Evolutionary conservation across 1,284 basidiomycete genomes (phyloP).

Genomic region (Cystobasidium pallidum): DNA sequence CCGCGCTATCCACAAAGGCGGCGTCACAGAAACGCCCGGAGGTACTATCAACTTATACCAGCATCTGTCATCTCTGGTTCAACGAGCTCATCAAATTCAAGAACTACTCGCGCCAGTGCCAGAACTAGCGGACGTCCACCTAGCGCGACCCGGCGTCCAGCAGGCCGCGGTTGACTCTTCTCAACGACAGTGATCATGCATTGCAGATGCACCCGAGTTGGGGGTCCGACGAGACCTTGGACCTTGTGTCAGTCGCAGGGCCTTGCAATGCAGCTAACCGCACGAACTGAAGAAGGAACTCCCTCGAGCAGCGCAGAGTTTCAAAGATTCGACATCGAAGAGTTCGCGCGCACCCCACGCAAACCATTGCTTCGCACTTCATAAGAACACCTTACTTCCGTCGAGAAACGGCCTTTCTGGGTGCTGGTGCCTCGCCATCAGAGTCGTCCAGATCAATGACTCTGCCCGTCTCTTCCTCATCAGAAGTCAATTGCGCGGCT

Average conservation of each 20-base stretch:
- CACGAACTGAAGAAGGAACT: no score
- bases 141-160: background rate
- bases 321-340: no score
- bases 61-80: background rate
- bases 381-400: background rate
- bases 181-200: no score
- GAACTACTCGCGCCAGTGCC: background rate
- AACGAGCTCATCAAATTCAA: background rate
- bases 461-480: slow-evolving; percentile 9
- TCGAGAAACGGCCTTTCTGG: slow-evolving; percentile 12
- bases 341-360: no score
- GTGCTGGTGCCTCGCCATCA: slow-evolving; percentile 24
- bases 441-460: slow-evolving; percentile 43
- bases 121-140: background rate
- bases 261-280: no score
- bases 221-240: no score
- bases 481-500: slow-evolving; percentile 1
- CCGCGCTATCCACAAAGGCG: background rate
- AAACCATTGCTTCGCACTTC: no score
- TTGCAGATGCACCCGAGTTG: no score
- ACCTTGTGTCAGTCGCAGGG: no score
- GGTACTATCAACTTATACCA: background rate
- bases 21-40: background rate
- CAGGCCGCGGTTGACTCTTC: no score
- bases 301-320: no score